Evolutionary conservation across 345 rosid species (phyloP).

Genomic region (Eucalyptus curtisii): DNA sequence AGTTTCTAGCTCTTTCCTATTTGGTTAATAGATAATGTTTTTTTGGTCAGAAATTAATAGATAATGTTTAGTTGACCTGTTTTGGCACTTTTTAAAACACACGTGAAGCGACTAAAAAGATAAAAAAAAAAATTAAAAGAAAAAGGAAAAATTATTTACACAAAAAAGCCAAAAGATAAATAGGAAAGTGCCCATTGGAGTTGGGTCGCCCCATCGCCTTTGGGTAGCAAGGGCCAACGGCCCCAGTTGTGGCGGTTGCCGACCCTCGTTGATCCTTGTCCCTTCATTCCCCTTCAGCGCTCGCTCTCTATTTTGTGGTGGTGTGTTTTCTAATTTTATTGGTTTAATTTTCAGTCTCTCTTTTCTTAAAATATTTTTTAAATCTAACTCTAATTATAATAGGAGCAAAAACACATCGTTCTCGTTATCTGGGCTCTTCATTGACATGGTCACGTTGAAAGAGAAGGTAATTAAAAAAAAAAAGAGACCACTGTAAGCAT

Average conservation of each 20-base stretch:
- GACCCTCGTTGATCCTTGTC: background rate
- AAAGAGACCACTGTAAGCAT: background rate
- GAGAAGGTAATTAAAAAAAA: background rate
- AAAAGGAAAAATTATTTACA: too few relatives aligned
- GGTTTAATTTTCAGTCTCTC: too few relatives aligned
- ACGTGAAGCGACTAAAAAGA: background rate
- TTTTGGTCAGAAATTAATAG: too few relatives aligned
- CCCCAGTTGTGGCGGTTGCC: background rate
- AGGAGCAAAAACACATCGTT: too few relatives aligned
- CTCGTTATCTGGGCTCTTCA: background rate
- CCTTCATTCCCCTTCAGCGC: background rate
- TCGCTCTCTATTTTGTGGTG: background rate
- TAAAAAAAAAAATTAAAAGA: fast-evolving
- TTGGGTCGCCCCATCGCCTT: background rate
- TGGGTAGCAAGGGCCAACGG: background rate
- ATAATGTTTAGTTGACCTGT: too few relatives aligned
- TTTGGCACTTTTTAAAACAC: too few relatives aligned
- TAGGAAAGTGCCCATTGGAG: background rate
- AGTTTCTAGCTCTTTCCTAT: background rate
- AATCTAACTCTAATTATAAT: too few relatives aligned
- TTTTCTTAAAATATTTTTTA: too few relatives aligned
- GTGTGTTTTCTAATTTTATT: too few relatives aligned
- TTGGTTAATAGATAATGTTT: too few relatives aligned
- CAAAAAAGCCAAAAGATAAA: background rate
- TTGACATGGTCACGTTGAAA: background rate